phyloP scores from a whole-genome alignment of 768 basidiomycete species.

The Cyathus striatus region DNA sequence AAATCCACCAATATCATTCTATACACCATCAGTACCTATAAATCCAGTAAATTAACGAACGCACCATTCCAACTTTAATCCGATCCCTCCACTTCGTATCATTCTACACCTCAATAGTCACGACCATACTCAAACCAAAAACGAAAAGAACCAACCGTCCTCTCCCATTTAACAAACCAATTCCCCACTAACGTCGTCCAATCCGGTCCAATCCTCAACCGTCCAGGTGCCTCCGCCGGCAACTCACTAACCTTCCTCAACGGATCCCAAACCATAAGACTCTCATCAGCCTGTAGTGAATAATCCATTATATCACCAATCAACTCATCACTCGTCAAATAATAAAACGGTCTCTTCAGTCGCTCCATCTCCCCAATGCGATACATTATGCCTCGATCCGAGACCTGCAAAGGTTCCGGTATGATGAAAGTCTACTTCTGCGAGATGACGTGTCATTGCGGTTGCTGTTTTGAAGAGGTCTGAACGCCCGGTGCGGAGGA shows the following conservation, averaged over 20 bases:
- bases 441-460: slow-evolving; percentile 30
- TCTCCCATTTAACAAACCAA: slow-evolving; percentile 35
- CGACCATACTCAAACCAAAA: too few relatives aligned
- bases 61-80: slow-evolving; percentile 30
- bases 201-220: slow-evolving; percentile 31
- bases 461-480: slow-evolving; percentile 28
- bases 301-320: slow-evolving; percentile 34
- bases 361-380: slow-evolving; percentile 35
- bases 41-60: too few relatives aligned
- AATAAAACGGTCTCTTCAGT: slow-evolving; percentile 31
- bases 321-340: slow-evolving; percentile 32
- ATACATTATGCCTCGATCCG: slow-evolving; percentile 30
- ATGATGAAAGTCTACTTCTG: slow-evolving; percentile 33
- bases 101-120: too few relatives aligned
- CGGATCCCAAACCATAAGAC: slow-evolving; percentile 34
- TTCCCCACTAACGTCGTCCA: slow-evolving; percentile 32
- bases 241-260: slow-evolving; percentile 30
- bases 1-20: slow-evolving; percentile 29
- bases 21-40: too few relatives aligned
- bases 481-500: slow-evolving; percentile 30
- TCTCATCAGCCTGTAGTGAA: slow-evolving; percentile 27
- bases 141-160: slow-evolving; percentile 21
- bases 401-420: slow-evolving; percentile 30
- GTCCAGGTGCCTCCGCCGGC: slow-evolving; percentile 26
- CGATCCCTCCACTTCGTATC: slow-evolving; percentile 27